phyloP scores from a whole-genome alignment of 83 land plant genomes.

The Thuja plicata region DNA sequence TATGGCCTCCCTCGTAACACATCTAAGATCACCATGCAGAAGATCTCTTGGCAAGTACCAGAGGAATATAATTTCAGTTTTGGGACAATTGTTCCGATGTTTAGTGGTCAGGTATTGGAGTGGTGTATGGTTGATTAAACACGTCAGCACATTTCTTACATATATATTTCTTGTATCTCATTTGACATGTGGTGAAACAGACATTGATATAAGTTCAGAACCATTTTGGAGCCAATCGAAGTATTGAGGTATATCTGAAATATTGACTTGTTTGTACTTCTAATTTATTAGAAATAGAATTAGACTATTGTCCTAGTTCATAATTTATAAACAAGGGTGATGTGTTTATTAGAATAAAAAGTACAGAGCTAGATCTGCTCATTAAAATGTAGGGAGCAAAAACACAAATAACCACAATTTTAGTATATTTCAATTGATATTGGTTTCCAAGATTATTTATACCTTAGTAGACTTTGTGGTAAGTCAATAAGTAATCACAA shows the following conservation, averaged over 20 bases:
- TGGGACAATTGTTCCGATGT: slow-evolving; percentile 85
- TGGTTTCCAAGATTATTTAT: neutral
- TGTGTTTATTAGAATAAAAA: neutral
- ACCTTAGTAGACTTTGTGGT: neutral
- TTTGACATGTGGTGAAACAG: neutral
- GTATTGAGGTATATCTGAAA: neutral
- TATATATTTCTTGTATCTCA: neutral
- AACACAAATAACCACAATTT: neutral
- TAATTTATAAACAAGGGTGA: neutral
- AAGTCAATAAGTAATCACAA: neutral
- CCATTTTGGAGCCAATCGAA: neutral
- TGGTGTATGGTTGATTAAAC: slow-evolving; percentile 37
- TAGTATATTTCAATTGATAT: neutral
- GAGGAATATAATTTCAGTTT: slow-evolving; percentile 55
- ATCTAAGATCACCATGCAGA: slow-evolving; percentile 58
- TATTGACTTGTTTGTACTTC: neutral
- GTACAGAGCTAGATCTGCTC: neutral
- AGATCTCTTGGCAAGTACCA: slow-evolving; percentile 76
- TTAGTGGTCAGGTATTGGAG: slow-evolving; percentile 73
- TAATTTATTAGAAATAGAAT: neutral
- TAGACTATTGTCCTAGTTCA: neutral
- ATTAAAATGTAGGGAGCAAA: neutral
- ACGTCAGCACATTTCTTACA: neutral
- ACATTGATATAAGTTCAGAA: neutral
- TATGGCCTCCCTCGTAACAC: slow-evolving; percentile 87